phyloP scores from a whole-genome alignment of 768 basidiomycete genomes.

The Hygrocybe coccinea region DNA sequence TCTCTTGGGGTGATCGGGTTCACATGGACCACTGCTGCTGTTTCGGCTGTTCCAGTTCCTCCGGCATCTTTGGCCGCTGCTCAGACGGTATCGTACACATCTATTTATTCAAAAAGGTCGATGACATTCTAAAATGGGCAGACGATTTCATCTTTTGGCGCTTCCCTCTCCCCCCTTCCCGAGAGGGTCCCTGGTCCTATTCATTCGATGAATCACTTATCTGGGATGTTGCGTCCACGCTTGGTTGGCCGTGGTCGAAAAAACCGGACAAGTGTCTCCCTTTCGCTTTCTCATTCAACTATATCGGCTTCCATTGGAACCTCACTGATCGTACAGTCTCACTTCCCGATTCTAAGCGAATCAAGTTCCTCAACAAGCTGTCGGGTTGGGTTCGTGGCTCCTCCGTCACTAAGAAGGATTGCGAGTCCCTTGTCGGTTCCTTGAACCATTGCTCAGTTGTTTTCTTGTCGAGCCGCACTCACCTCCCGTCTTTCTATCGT shows the following conservation, averaged over 20 bases:
- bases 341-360: constrained; percentile 8
- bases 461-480: constrained; percentile 16
- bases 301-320: constrained; percentile 31
- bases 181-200: no score
- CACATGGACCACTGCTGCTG: no score
- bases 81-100: no score
- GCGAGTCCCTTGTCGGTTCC: constrained; percentile 23
- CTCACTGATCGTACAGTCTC: constrained; percentile 20
- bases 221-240: background rate
- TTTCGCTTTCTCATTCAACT: constrained; percentile 17
- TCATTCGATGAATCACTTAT: constrained; percentile 4
- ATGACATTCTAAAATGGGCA: no score
- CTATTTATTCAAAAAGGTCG: no score
- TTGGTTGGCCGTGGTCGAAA: constrained; percentile 6
- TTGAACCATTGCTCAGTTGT: constrained; percentile 28
- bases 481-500: constrained; percentile 22
- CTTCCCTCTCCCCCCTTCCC: no score
- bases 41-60: no score
- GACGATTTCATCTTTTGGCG: no score
- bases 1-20: no score
- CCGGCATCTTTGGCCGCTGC: no score
- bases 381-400: background rate
- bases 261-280: constrained; percentile 13
- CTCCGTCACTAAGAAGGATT: background rate
- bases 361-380: background rate